Evolutionary conservation across 2,329 filamentous ascomycete species (phyloP).

Genomic region (Diaporthe eres): DNA sequence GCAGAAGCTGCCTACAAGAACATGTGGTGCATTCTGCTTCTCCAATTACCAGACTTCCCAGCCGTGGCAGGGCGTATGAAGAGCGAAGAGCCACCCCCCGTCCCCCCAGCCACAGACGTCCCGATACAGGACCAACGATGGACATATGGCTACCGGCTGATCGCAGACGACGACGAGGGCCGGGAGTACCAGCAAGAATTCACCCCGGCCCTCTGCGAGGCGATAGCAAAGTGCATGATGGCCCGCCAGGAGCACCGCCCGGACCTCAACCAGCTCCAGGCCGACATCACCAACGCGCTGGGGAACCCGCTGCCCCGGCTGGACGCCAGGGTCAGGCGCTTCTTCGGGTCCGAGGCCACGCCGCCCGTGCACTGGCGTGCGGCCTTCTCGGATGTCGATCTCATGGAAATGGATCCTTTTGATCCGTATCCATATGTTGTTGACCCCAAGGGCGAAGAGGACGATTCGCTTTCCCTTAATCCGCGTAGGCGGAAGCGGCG

Average conservation of each 20-base stretch:
- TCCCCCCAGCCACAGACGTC: not conserved
- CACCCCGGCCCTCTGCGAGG: not conserved
- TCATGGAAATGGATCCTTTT: not conserved
- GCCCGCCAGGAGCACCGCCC: conserved; percentile 20
- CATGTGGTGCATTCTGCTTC: conserved; percentile 25
- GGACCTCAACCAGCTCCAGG: not conserved
- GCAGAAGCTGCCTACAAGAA: not conserved
- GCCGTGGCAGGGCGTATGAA: not conserved
- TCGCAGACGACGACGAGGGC: not conserved
- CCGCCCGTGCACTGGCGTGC: not conserved
- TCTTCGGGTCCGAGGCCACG: not conserved
- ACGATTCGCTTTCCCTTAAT: not conserved
- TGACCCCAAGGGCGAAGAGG: not conserved
- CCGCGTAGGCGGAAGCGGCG: not conserved
- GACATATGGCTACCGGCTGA: conserved; percentile 12
- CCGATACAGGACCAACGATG: not conserved
- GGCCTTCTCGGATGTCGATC: not conserved
- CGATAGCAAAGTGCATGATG: conserved; percentile 17
- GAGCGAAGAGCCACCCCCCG: not conserved
- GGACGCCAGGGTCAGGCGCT: not conserved
- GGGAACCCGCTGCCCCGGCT: not conserved
- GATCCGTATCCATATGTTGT: not conserved
- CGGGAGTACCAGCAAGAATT: not conserved
- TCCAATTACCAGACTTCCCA: not conserved
- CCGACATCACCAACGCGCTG: not conserved